These are phyloP conservation scores for Aureobasidium sp. DNA, from an alignment of 2,329 filamentous ascomycete genomes.

Conservation along the genomic window DNA sequence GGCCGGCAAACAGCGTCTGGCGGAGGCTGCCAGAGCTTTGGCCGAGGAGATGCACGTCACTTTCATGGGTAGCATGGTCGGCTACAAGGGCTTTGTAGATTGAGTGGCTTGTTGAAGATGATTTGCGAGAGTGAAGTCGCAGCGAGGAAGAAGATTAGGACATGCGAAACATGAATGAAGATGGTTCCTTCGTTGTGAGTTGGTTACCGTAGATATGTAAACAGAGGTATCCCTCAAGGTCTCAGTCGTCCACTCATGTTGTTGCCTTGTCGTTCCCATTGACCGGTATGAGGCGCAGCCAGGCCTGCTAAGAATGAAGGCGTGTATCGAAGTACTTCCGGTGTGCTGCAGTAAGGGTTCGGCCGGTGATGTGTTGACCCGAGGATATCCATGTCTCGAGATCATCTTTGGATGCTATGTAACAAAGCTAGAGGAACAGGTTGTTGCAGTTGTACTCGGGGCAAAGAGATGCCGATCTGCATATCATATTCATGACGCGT, in stretches of 20 bases:
- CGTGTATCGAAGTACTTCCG: too few relatives aligned
- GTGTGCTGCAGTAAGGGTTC: too few relatives aligned
- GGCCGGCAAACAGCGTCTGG: background rate
- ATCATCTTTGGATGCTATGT: background rate
- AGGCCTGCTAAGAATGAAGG: too few relatives aligned
- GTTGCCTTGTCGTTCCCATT: too few relatives aligned
- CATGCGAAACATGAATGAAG: background rate
- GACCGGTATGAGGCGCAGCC: too few relatives aligned
- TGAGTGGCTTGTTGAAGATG: background rate
- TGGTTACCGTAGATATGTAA: too few relatives aligned
- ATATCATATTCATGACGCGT: background rate
- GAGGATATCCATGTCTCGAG: background rate
- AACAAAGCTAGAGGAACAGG: background rate
- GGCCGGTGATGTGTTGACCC: too few relatives aligned
- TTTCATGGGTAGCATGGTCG: background rate
- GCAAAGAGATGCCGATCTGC: background rate
- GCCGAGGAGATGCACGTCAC: background rate
- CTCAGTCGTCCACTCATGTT: too few relatives aligned
- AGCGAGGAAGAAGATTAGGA: background rate
- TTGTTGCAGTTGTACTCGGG: background rate
- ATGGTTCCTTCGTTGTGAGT: too few relatives aligned
- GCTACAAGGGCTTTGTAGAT: background rate
- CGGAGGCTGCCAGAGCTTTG: background rate
- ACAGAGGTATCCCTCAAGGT: too few relatives aligned
- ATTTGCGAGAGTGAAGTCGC: background rate